Evolutionary conservation across 2,329 filamentous ascomycete genomes (phyloP), one percentile per base, ranked within the genome.

Genomic region (Albifimbria verrucaria): DNA sequence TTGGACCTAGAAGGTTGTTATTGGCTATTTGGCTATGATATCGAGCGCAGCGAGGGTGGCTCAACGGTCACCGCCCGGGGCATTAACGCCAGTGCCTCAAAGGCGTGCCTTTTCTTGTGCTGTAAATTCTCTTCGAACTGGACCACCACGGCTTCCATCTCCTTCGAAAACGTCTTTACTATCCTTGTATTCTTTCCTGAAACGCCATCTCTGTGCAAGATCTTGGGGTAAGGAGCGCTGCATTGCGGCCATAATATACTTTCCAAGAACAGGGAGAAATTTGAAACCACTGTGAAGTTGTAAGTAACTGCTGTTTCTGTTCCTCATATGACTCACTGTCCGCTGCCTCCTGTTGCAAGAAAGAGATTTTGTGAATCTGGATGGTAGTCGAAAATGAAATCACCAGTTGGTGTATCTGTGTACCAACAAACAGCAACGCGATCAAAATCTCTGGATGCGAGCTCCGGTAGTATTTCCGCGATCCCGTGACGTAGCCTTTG

Each of bases 341-440:
- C 58, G 28, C 58, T 60, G 32, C 58, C 58, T 1, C 54, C 58
- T 10, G 55, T 58, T 1, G 55, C 56, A 2, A 60, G 22, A 6
- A 60, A 60, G 0, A 60, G 48, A 7, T 60, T 60, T 43, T 55
- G 55, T 5, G 57, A 60, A n/a, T 60, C 58, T 0, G 58, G 58
- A 4, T 60, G 58, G 23, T 57, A 60, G 9, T 60, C 58, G 55
- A 60, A 58, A 15, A 60, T 60, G n/a, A 60, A 60, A 39, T 60
- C 58, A 12, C 58, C 55, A 1, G 54, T 58, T 5, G 58, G 58
- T 9, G 58, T 60, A 48, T 60, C 58, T 1, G 58, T 60, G 11
- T 60, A 60, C 58, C 58, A 60, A 4, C 58, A 60, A 1, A 62
- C 26, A 2, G 54, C 57, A 4, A 51, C 45, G 6, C 54, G 53